These are phyloP conservation scores for Tulasnella sp. DNA, from an alignment of 768 basidiomycete species.

Conservation along the genomic window DNA sequence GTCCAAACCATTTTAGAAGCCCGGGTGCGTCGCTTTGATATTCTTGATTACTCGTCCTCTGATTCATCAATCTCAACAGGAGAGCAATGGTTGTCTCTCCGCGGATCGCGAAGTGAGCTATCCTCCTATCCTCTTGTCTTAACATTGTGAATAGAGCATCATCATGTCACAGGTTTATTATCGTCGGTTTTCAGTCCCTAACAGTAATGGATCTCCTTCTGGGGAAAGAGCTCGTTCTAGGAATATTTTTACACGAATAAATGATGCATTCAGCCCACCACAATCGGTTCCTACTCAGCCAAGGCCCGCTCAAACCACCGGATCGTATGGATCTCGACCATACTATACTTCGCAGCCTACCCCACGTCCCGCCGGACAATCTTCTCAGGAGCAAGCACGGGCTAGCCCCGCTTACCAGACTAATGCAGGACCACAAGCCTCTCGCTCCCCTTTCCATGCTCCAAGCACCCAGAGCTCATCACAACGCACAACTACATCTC, in stretches of 20 bases:
- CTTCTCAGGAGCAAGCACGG: conserved; percentile 21
- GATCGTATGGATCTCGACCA: conserved; percentile 22
- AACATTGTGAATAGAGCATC: no score
- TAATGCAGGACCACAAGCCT: conserved; percentile 21
- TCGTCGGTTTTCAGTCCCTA: conserved; percentile 50
- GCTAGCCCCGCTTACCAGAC: conserved; percentile 19
- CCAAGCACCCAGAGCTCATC: conserved; percentile 18
- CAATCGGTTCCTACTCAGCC: conserved; percentile 18
- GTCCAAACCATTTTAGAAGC: conserved; percentile 15
- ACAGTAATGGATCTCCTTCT: no score
- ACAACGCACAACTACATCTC: conserved; percentile 23
- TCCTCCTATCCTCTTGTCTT: not conserved
- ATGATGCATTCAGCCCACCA: conserved; percentile 20
- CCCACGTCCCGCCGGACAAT: conserved; percentile 18
- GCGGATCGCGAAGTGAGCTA: not conserved
- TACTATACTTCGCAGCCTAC: conserved; percentile 21
- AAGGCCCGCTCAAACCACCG: conserved; percentile 21
- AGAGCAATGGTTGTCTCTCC: conserved; percentile 6
- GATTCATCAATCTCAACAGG: not conserved
- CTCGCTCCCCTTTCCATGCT: conserved; percentile 19
- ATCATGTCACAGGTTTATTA: conserved; percentile 53
- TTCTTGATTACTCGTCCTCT: not conserved
- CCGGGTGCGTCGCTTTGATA: conserved; percentile 8
- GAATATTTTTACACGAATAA: conserved; percentile 36
- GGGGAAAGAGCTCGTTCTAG: conserved; percentile 23